These are phyloP conservation scores for Pichia sp. DNA, from an alignment of 1,139 yeast genomes.

Conservation along the genomic window DNA sequence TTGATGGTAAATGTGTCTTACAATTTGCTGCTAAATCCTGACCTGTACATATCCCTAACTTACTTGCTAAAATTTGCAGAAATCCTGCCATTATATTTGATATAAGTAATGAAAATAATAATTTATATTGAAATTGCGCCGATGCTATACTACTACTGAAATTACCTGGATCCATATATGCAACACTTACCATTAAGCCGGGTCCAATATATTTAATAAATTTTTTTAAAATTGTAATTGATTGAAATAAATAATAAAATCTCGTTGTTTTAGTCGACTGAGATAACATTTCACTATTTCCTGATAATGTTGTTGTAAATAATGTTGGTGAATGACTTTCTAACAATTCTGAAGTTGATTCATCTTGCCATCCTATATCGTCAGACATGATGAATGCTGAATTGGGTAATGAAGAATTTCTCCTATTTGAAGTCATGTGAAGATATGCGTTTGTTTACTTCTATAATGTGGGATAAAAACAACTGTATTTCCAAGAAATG, in stretches of 20 bases:
- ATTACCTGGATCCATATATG: constrained; percentile 97
- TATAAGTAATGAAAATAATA: constrained; percentile 70
- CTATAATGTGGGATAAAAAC: too few species aligned
- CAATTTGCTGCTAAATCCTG: constrained; percentile 84
- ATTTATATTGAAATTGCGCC: constrained; percentile 65
- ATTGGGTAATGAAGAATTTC: too few species aligned
- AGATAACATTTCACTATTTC: too few species aligned
- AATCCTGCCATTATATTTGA: constrained; percentile 85
- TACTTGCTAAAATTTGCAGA: constrained; percentile 76
- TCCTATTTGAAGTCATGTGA: too few species aligned
- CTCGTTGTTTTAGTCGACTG: neutral
- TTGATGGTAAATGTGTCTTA: constrained; percentile 60
- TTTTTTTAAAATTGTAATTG: constrained; percentile 32
- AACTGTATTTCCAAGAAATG: too few species aligned
- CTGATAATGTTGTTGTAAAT: neutral
- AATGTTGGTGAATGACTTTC: neutral
- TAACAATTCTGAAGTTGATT: too few species aligned
- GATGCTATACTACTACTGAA: constrained; percentile 93
- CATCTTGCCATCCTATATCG: too few species aligned
- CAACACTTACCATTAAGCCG: constrained; percentile 90
- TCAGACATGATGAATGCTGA: too few species aligned
- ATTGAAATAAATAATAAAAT: neutral
- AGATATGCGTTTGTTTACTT: too few species aligned
- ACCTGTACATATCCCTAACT: constrained; percentile 87
- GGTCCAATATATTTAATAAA: constrained; percentile 78